These are phyloP conservation scores for Sanghuangporus baumii DNA, from an alignment of 1,284 basidiomycete genomes.

Conservation along the genomic window DNA sequence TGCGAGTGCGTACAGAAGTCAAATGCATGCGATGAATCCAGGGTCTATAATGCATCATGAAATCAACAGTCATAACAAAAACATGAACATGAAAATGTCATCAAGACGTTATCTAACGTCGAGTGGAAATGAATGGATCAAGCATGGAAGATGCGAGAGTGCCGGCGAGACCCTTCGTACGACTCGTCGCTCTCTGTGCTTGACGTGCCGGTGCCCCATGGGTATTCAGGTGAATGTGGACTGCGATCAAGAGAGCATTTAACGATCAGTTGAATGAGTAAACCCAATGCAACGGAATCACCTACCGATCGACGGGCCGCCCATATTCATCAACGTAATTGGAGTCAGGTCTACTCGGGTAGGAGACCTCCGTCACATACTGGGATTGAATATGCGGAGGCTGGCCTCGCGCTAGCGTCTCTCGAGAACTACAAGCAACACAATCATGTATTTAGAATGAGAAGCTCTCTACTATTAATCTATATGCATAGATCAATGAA, in stretches of 20 bases:
- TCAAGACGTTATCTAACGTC: not conserved
- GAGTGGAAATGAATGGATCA: not conserved
- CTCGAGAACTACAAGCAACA: not conserved
- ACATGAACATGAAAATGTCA: not conserved
- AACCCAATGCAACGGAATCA: not conserved
- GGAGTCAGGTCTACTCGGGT: not conserved
- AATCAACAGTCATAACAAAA: not conserved
- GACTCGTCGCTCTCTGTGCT: conserved; percentile 3
- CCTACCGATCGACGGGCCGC: conserved; percentile 4
- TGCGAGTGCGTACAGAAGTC: not conserved
- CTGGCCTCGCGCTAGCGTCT: not conserved
- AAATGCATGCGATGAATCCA: not conserved
- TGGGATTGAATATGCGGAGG: not conserved
- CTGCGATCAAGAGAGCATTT: not conserved
- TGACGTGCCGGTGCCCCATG: not conserved
- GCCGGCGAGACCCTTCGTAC: conserved; percentile 2
- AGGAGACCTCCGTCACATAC: conserved; percentile 1
- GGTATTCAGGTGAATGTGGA: not conserved
- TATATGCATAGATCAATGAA: not conserved
- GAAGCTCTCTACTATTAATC: not conserved
- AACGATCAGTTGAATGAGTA: not conserved
- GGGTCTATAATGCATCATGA: not conserved
- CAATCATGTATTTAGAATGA: not conserved
- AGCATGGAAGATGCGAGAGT: not conserved
- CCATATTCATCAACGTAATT: conserved; percentile 9